These are phyloP conservation scores for Tolypocladium amazonense DNA, from an alignment of 2,329 filamentous ascomycete species.

Conservation along the genomic window DNA sequence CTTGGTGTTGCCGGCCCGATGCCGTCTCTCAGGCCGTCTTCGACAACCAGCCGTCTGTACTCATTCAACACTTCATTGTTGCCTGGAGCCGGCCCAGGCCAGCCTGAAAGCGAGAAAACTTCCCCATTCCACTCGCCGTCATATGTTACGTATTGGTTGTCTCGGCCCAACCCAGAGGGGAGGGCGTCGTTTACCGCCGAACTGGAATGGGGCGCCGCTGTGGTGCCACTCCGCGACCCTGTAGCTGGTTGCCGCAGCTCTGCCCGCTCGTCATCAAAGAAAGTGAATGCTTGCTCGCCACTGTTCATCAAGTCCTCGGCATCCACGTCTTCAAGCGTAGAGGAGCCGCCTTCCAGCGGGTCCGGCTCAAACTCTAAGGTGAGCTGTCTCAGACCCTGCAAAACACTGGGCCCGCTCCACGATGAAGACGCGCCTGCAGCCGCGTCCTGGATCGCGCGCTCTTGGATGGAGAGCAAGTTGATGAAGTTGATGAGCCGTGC, in stretches of 20 bases:
- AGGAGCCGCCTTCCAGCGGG: constrained; percentile 23
- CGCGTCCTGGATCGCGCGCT: constrained; percentile 29
- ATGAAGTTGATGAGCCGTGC: constrained; percentile 37
- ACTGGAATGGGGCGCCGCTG: constrained; percentile 3
- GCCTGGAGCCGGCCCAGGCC: constrained; percentile 31
- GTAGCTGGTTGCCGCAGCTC: constrained; percentile 1
- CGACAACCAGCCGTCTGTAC: constrained; percentile 35
- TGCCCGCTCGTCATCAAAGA: constrained; percentile 26
- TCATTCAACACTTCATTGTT: constrained; percentile 28
- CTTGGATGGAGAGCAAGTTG: constrained; percentile 34
- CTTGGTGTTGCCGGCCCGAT: constrained; percentile 36
- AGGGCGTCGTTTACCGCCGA: not conserved
- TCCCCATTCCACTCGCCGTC: constrained; percentile 15
- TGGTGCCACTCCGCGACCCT: constrained; percentile 1
- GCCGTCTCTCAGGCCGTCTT: constrained; percentile 21
- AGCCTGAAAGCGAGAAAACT: constrained; percentile 23
- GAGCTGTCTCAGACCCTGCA: constrained; percentile 42
- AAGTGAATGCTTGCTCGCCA: constrained; percentile 30
- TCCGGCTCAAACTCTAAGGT: constrained; percentile 43
- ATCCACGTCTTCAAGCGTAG: constrained; percentile 24
- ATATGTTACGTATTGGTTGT: constrained; percentile 13
- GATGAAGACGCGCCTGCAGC: constrained; percentile 8
- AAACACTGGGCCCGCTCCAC: constrained; percentile 28
- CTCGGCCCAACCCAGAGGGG: constrained; percentile 5
- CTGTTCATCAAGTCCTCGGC: constrained; percentile 30